Base-by-base conservation (phyloP, 2,329 filamentous ascomycete species). In the Neoascochyta sp. region DNA sequence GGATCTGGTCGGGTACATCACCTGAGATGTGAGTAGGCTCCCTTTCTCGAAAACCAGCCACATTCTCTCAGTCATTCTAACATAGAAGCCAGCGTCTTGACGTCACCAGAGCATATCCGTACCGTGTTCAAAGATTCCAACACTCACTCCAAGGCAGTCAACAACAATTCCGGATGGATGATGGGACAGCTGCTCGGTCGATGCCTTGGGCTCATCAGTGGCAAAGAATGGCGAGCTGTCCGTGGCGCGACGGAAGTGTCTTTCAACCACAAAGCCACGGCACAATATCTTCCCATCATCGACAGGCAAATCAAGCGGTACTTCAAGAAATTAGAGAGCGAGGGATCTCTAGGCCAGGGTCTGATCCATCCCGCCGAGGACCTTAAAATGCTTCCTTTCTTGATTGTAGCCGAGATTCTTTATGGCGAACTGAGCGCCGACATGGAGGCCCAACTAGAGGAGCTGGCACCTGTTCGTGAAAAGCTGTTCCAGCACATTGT, bases 41-140 rank as follows among this genome's bases (percentile, higher is more conserved):
- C n/a, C n/a, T n/a, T n/a, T n/a, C n/a, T n/a, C n/a, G n/a, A n/a
- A n/a, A n/a, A n/a, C n/a, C n/a, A n/a, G n/a, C n/a, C n/a, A n/a
- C n/a, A n/a, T n/a, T n/a, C n/a, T n/a, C n/a, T n/a, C n/a, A n/a
- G n/a, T n/a, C n/a, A n/a, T n/a, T n/a, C n/a, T n/a, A n/a, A n/a
- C n/a, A n/a, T n/a, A n/a, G n/a, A n/a, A n/a, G n/a, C 13, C 19
- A 25, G 18, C 12, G 63, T 69, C 2, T 26, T 69, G 5, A 63
- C 57, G 0, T 22, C 42, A 4, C 55, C 65, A 3, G 42, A 56
- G 4, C 45, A 69, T 28, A 30, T 70, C 0, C 32, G 62, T 35
- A 30, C 34, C 0, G 47, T 68, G 5, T 69, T 67, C 39, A 54
- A 50, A 23, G 68, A 72, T 38, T 72, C 68, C 0, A 52, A 69